A percentile compares a stretch with the other conserved stretches of the same genome.
Conservation (phyloP, 805 yeast genomes). For the Saturnispora quitensis region DNA sequence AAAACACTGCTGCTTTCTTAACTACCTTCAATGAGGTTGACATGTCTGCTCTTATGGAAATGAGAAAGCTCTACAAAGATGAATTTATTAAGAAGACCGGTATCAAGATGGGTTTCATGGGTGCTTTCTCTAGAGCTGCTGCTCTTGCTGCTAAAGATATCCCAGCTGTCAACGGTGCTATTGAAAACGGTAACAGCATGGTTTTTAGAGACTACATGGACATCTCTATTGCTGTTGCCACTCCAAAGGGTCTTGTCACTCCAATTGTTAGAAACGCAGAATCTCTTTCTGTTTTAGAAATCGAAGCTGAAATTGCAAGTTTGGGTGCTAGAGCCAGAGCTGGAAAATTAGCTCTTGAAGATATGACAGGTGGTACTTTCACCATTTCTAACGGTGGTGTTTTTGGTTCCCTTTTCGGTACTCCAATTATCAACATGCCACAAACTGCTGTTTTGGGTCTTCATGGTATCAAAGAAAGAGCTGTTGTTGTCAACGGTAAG, state of each 20-base stretch:
- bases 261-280: constrained; percentile 98
- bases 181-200: constrained; percentile 84
- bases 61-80: constrained; percentile 95
- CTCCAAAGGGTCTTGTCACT: constrained; percentile 98
- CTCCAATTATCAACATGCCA: constrained; percentile 97
- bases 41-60: constrained; percentile 83
- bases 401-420: constrained; percentile 94
- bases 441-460: constrained; percentile 97
- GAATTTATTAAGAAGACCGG: constrained; percentile 92
- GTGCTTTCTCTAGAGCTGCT: constrained; percentile 91
- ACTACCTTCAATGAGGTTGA: constrained; percentile 98
- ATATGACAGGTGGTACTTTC: constrained; percentile 99
- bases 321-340: constrained; percentile 94
- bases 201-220: constrained; percentile 95
- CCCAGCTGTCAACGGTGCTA: constrained; percentile 93
- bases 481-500: constrained; percentile 85
- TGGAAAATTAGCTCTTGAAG: constrained; percentile 92
- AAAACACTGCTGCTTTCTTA: constrained; percentile 95
- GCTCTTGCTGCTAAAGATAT: constrained; percentile 88
- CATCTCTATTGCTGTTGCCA: constrained; percentile 94
- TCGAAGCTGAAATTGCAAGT: constrained; percentile 75
- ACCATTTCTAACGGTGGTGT: constrained; percentile 99
- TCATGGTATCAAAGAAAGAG: constrained; percentile 96
- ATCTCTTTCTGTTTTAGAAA: constrained; percentile 75
- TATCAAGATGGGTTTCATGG: constrained; percentile 97